Evolutionary conservation across 2,329 filamentous ascomycete genomes (phyloP).

Genomic region (Aspergillus brunneoviolaceus): DNA sequence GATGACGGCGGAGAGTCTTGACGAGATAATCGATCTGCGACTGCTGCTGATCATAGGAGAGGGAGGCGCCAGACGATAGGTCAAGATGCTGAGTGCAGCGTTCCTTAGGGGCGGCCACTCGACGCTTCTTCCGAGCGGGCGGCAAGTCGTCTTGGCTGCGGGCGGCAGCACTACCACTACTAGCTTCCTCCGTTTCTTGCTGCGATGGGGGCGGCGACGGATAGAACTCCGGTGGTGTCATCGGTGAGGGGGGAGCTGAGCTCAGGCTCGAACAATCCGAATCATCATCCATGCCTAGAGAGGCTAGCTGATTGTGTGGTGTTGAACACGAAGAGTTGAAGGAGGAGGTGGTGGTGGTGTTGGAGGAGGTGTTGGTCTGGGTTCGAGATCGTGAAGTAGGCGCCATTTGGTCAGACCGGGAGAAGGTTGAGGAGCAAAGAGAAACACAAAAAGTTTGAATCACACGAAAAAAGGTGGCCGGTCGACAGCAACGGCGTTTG

Average conservation of each 20-base stretch:
- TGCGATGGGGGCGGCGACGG: constrained; percentile 47
- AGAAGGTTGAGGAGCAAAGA: constrained; percentile 10
- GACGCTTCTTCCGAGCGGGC: constrained; percentile 73
- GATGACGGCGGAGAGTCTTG: constrained; percentile 76
- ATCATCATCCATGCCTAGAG: constrained; percentile 28
- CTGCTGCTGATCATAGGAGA: constrained; percentile 52
- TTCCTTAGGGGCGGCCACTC: constrained; percentile 61
- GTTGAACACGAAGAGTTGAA: constrained; percentile 14
- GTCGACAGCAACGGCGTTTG: constrained; percentile 4
- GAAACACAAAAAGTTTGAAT: constrained; percentile 13
- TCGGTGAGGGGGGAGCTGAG: constrained; percentile 41
- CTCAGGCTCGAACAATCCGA: constrained; percentile 44
- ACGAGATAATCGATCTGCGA: constrained; percentile 68
- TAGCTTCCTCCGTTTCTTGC: constrained; percentile 39
- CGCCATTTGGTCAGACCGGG: constrained; percentile 15
- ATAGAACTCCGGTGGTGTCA: constrained; percentile 39
- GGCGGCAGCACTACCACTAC: constrained; percentile 24
- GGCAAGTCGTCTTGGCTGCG: constrained; percentile 61
- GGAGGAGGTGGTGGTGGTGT: constrained; percentile 2
- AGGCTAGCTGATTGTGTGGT: constrained; percentile 11
- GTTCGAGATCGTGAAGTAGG: constrained; percentile 6
- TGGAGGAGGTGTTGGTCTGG: constrained; percentile 7
- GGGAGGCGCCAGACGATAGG: constrained; percentile 46
- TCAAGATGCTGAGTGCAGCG: constrained; percentile 83
- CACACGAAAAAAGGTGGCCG: constrained; percentile 3